Base-by-base conservation (phyloP, 2,329 filamentous ascomycete species). In the Cercospora sesami region DNA sequence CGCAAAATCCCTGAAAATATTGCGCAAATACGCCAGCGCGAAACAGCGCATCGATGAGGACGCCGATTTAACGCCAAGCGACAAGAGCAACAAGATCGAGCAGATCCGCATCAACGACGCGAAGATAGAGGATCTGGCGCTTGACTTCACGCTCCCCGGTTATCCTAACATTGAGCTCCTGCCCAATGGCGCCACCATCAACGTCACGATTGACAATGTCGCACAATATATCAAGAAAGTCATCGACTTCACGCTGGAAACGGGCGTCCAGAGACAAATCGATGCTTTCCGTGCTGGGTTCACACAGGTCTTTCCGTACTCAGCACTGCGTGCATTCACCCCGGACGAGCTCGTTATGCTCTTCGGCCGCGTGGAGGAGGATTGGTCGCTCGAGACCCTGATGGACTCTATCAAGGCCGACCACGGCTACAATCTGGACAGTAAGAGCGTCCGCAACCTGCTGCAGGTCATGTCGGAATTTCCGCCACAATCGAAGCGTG, bases 371-470 rank as follows among this genome's bases (percentile, higher is more conserved):
- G 89, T 93, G 4, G 92, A 98, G 7, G 95, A 99, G 78, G 95
- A 99, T 79, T 99, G 95, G 95, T 93, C 92, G 23, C 89, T 99
- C 72, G 94, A 98, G 79, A 99, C 95, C 68, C 87, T 99, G 48
- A 96, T 96, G 87, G 95, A 99, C 77, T 97, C 94, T 0, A 94
- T 99, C 83, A 99, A 99, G 82, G 95, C 95, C 30, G 95, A 99
- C 75, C 95, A 99, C 78, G 95, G 95, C 8, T 99, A 92, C 83
- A 99, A 98, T 75, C 95, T 99, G 87, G 95, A 99, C 78, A 98
- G 94, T 84, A 92, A 90, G 82, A 97, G 91, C 76, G 93, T 99
- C 59, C 93, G 90, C 75, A 98, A 99, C 75, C 80, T 99, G 72
- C 85, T 99, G 18, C 93, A 97, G 75, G 90, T 90, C 9, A 98